These are phyloP conservation scores for Coprinellus micaceus DNA, from an alignment of 768 basidiomycete genomes.

Conservation along the genomic window DNA sequence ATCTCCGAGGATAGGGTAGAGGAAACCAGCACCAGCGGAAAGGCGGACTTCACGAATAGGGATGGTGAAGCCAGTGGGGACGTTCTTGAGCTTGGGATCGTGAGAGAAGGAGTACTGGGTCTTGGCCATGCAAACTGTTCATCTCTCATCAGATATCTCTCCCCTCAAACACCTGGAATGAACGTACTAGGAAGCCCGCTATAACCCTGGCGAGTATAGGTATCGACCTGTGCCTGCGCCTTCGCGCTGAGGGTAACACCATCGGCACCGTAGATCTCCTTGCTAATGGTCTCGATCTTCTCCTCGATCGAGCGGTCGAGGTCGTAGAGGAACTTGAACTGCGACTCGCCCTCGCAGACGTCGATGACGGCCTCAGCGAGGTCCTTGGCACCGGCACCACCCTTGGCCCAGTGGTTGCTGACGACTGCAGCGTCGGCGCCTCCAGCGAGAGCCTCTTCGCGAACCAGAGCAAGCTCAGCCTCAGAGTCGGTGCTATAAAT, in stretches of 20 bases:
- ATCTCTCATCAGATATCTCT: conserved; percentile 3
- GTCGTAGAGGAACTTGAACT: conserved; percentile 94
- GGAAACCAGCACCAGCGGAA: conserved; percentile 92
- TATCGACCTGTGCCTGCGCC: conserved; percentile 82
- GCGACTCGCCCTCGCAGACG: conserved; percentile 76
- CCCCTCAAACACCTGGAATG: neutral
- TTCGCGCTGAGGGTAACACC: conserved; percentile 83
- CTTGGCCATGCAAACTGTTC: conserved; percentile 90
- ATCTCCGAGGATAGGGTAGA: conserved; percentile 92
- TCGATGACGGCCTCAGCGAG: conserved; percentile 91
- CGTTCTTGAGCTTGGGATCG: conserved; percentile 86
- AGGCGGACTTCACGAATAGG: conserved; percentile 86
- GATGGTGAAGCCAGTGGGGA: conserved; percentile 86
- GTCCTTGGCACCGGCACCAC: conserved; percentile 84
- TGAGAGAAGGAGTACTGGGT: conserved; percentile 98
- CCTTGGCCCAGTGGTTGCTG: conserved; percentile 97
- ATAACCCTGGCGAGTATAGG: conserved; percentile 90
- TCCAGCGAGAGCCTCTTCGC: conserved; percentile 70
- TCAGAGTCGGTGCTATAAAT: conserved; percentile 73
- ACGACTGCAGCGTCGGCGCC: conserved; percentile 95
- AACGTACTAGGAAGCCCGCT: conserved; percentile 69
- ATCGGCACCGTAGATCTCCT: conserved; percentile 92
- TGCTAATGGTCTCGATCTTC: conserved; percentile 85
- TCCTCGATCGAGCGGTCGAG: conserved; percentile 76
- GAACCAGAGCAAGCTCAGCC: conserved; percentile 85